Percentiles rank a stretch among this genome's conserved stretches.
These are phyloP conservation scores for Candida nonsorbophila DNA, from an alignment of 805 yeast genomes.

Conservation along the genomic window DNA sequence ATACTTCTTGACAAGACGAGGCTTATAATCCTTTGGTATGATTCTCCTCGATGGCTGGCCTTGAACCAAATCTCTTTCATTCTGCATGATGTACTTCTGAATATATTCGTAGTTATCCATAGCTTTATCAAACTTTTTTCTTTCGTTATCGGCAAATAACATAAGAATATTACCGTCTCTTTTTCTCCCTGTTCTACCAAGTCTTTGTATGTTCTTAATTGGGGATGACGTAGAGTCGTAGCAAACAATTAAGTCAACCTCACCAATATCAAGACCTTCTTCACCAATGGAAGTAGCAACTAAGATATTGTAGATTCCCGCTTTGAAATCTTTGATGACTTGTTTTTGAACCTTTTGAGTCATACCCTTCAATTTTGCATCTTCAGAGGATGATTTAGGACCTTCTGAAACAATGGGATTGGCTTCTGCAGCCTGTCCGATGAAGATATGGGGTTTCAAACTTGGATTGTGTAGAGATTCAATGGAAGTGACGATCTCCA, in stretches of 20 bases:
- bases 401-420: conserved; percentile 48
- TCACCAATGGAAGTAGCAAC: conserved; percentile 98
- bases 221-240: conserved; percentile 93
- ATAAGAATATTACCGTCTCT: conserved; percentile 80
- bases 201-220: conserved; percentile 86
- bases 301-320: conserved; percentile 68
- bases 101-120: conserved; percentile 77
- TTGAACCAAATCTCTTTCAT: conserved; percentile 28
- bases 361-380: conserved; percentile 82
- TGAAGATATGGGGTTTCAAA: conserved; percentile 75
- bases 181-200: conserved; percentile 98
- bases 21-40: conserved; percentile 53
- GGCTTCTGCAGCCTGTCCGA: conserved; percentile 77
- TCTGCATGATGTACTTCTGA: conserved; percentile 60
- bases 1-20: conserved; percentile 49
- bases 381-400: conserved; percentile 56
- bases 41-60: conserved; percentile 58
- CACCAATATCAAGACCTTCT: conserved; percentile 97
- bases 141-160: conserved; percentile 73
- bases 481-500: conserved; percentile 69
- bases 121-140: conserved; percentile 73
- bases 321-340: conserved; percentile 66
- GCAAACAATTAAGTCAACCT: conserved; percentile 89
- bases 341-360: conserved; percentile 82
- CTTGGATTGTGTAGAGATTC: conserved; percentile 27